Percentiles rank a stretch among this genome's conserved stretches.
Evolutionary conservation across 2,329 filamentous ascomycete genomes (phyloP).

Genomic region (Pestalotiopsis sp.): DNA sequence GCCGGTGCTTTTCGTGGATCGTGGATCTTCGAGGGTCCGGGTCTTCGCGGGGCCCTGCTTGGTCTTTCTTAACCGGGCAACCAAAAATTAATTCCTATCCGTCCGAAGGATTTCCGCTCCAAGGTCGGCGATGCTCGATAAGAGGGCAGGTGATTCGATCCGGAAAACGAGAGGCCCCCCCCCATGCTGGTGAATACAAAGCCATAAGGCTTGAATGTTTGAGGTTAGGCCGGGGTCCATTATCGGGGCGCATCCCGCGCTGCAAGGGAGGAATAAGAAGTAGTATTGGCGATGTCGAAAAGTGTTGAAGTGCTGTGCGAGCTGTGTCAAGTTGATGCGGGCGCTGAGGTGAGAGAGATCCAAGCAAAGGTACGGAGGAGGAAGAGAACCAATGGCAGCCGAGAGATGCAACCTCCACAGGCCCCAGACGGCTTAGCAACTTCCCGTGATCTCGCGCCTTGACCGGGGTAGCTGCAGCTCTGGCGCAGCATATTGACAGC

Average conservation of each 20-base stretch:
- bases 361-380: not conserved
- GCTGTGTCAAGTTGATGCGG: not conserved
- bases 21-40: not conserved
- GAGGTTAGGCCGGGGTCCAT: not conserved
- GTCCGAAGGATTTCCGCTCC: not conserved
- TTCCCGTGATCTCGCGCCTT: conserved; percentile 9
- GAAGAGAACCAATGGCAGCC: not conserved
- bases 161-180: not conserved
- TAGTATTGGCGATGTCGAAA: not conserved
- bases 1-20: not conserved
- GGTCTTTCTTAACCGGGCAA: not conserved
- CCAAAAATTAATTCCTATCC: not conserved
- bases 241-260: conserved; percentile 1
- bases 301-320: not conserved
- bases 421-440: conserved; percentile 3
- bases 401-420: not conserved
- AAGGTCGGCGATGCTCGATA: not conserved
- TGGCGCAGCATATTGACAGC: not conserved
- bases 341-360: conserved; percentile 3
- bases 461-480: conserved; percentile 6
- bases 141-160: not conserved
- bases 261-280: not conserved
- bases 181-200: not conserved
- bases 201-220: not conserved
- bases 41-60: not conserved